These are phyloP conservation scores for Cyanodermella asteris DNA, from an alignment of 2,329 filamentous ascomycete genomes.

Conservation along the genomic window DNA sequence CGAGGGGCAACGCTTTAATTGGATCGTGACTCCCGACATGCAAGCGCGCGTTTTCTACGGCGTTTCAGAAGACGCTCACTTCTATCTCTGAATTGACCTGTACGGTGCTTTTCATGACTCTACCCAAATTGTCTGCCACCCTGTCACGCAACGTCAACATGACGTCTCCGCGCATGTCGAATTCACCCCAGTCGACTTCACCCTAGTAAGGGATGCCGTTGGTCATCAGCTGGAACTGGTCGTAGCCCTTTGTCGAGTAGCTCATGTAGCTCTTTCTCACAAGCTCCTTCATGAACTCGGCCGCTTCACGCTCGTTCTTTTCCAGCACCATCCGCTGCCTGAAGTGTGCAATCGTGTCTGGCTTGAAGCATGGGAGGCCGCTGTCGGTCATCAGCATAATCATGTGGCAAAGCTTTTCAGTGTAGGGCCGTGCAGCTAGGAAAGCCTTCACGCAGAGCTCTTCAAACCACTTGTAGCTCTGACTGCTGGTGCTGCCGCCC, in stretches of 20 bases:
- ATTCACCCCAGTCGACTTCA: no score
- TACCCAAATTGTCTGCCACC: no score
- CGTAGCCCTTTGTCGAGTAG: constrained; percentile 84
- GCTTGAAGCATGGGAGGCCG: constrained; percentile 92
- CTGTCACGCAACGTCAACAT: no score
- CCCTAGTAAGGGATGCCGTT: constrained; percentile 97
- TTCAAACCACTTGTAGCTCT: constrained; percentile 89
- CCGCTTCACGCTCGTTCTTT: constrained; percentile 75
- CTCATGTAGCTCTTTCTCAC: constrained; percentile 79
- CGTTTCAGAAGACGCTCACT: no score
- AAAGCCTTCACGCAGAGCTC: constrained; percentile 92
- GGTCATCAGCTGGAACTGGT: constrained; percentile 91
- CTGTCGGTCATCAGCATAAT: constrained; percentile 91
- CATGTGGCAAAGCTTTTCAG: constrained; percentile 72
- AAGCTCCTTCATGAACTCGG: constrained; percentile 77
- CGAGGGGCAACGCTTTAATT: no score
- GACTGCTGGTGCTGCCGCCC: constrained; percentile 66
- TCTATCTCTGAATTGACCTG: no score
- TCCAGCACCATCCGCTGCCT: constrained; percentile 81
- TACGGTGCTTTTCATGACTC: no score
- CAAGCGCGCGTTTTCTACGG: no score
- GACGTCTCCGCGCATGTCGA: no score
- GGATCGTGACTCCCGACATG: no score
- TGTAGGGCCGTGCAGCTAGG: constrained; percentile 65
- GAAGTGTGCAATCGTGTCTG: constrained; percentile 83